Base-by-base conservation (phyloP, 441 rosid genomes). In the Bruguiera hainesii region DNA sequence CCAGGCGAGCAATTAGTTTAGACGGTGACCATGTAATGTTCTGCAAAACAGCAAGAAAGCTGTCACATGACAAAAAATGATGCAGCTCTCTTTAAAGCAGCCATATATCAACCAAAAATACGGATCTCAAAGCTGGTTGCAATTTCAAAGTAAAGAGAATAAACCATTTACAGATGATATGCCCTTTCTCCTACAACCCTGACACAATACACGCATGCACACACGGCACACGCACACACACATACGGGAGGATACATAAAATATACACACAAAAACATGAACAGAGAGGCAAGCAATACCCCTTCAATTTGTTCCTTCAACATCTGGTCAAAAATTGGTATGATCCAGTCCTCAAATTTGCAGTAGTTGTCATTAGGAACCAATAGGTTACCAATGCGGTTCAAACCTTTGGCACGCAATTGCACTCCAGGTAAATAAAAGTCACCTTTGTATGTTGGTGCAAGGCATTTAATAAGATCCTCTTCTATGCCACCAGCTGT, bases 401-500 rank as follows among this genome's bases (percentile, higher is more conserved):
- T 91, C 80, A 91, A 72, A 46, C 98, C 98, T 77, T 85, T 87
- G 5, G 96, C 81, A 26, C 93, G 84, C 62, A 93, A 66, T 56
- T 80, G 76, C 71, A 88, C 86, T 70, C 98, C 95, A 1, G 93
- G 86, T 46, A 93, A 73, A 31, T 86, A 83, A 79, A 93, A 93
- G 65, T 88, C 96, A 37, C 98, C 96, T 84, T 84, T 89, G 46
- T 66, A 93, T 0, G 97, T 91, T 8, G 95, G 93, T 4, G 97
- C 98, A 74, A 93, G 95, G 71, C 98, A 88, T 73, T 93, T 93
- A 5, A 91, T 87, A 3, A 93, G 89, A 81, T 93, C 98, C 80
- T 93, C 98, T 74, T 93, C 97, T 60, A 91, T 87, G 23, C 98
- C 98, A 74, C 98, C 98, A 26, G 97, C 80, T 51, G 96, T 91